Evolutionary conservation across 371 early-diverging fungal genomes (phyloP), one percentile per base, ranked within the genome.

Genomic region (Umbelopsis sp.): DNA sequence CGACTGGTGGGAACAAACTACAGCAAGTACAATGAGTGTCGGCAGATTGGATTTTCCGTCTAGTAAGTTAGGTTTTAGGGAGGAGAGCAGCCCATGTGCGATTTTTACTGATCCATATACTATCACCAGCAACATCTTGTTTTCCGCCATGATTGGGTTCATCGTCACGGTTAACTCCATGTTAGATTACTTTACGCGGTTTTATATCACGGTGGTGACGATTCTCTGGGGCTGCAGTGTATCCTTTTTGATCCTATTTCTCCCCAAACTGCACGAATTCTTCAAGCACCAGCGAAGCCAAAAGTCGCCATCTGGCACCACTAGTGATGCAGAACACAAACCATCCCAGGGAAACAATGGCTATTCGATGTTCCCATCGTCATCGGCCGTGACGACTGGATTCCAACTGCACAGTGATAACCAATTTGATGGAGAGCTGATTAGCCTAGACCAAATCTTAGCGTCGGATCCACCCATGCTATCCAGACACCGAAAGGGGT

Each of bases 41-140:
- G 81, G n/a, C 88, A 86, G 53, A 87, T 87, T 67, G 86, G 86
- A 0, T 70, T 87, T 44, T 86, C 86, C 24, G 83, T 87, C 25
- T 87, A 87, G 87, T 87, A 84, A 84, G 86, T 82, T 7, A 22
- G 22, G 12, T 35, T 22, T 41, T 41, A 12, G 1, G 7, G 7
- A 41, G 41, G 12, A 1, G 41, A 41, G 7, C 4, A 41, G 41
- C 7, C 41, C 7, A 10, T 41, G 2, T 41, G 41, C 7, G 41
- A 41, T 41, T 41, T 22, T 41, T 52, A 8, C 32, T 48, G 0
- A 20, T 37, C 25, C 1, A 57, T 32, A 12, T 16, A 35, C 29
- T n/a, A 18, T 41, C 4, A 11, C 22, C 69, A 87, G 86, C 52
- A 87, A 87, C 52, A 87, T 87, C 48, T 70, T 87, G 14, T 80